Conservation (phyloP, 2,329 filamentous ascomycete genomes). For the Xylariales sp. region DNA sequence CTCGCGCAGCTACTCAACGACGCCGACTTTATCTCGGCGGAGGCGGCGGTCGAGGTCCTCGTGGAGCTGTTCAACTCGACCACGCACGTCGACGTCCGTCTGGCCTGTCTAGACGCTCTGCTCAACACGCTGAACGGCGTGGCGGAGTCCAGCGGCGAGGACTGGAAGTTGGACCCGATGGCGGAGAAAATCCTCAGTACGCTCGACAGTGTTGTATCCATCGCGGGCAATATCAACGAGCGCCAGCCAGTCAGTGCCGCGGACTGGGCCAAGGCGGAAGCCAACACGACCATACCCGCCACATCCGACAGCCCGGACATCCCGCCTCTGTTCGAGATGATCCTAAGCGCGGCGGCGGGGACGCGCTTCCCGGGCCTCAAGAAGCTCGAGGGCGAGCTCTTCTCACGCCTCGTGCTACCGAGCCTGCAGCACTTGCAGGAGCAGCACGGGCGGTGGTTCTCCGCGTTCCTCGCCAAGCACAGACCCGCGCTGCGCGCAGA, state of each 20-base stretch:
- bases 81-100: constrained; percentile 34
- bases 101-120: constrained; percentile 30
- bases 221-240: constrained; percentile 34
- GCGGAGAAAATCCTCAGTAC: constrained; percentile 29
- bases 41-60: constrained; percentile 31
- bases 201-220: constrained; percentile 27
- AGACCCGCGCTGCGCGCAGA: constrained; percentile 4
- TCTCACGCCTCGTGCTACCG: constrained; percentile 32
- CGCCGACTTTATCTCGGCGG: constrained; percentile 31
- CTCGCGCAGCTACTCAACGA: constrained; percentile 35
- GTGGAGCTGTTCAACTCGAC: constrained; percentile 32
- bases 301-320: constrained; percentile 2
- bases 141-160: constrained; percentile 3
- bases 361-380: constrained; percentile 13
- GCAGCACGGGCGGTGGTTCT: constrained; percentile 31
- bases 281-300: constrained; percentile 16
- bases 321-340: constrained; percentile 27
- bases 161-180: constrained; percentile 30
- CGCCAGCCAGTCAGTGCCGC: constrained; percentile 24
- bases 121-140: constrained; percentile 28
- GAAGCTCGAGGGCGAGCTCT: constrained; percentile 25
- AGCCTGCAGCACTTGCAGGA: constrained; percentile 29
- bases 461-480: constrained; percentile 33
- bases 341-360: constrained; percentile 4
- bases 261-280: constrained; percentile 32